phyloP scores from a whole-genome alignment of 2,329 filamentous ascomycete genomes.

The Apiospora aurea region DNA sequence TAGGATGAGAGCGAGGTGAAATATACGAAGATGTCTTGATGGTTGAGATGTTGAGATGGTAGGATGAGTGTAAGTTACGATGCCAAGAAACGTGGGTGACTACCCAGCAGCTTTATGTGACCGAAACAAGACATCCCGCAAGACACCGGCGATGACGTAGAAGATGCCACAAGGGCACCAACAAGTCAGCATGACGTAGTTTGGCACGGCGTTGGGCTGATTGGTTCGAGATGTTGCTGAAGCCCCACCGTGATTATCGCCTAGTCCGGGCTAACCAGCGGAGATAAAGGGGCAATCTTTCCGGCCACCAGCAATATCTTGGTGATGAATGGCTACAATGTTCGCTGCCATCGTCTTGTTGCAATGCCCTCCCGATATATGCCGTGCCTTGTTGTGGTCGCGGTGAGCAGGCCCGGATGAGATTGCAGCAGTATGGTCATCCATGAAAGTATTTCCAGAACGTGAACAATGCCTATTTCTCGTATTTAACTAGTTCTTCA shows the following conservation, averaged over 20 bases:
- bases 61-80: not conserved
- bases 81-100: not conserved
- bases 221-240: not conserved
- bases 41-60: not conserved
- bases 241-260: not conserved
- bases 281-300: not conserved
- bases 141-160: slow-evolving; percentile 1
- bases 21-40: not conserved
- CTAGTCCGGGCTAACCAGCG: not conserved
- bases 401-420: not conserved
- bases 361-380: not conserved
- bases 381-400: not conserved
- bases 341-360: not conserved
- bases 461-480: too few species aligned
- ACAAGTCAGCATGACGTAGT: not conserved
- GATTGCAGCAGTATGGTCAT: too few species aligned
- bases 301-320: not conserved
- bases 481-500: too few species aligned
- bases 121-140: not conserved
- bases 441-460: too few species aligned
- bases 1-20: not conserved
- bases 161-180: not conserved
- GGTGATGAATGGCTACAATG: not conserved
- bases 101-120: not conserved
- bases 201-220: not conserved